phyloP scores from a whole-genome alignment of 768 basidiomycete genomes.

The Lactarius quietus region DNA sequence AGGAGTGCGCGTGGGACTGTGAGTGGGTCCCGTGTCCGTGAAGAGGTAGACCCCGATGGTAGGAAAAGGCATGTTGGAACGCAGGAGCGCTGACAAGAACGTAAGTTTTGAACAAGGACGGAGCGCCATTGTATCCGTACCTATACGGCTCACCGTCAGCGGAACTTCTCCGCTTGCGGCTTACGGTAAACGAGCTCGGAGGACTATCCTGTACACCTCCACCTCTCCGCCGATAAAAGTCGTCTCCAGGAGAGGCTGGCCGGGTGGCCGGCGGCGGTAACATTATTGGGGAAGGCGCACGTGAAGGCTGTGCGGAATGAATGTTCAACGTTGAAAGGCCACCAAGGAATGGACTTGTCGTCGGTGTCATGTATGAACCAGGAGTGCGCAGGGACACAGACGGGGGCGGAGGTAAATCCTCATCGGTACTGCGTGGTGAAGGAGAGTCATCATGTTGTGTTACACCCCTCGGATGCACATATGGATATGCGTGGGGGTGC shows the following conservation, averaged over 20 bases:
- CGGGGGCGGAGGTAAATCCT: slow-evolving; percentile 40
- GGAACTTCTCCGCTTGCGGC: slow-evolving; percentile 32
- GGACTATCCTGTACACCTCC: slow-evolving; percentile 38
- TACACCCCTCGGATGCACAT: neutral
- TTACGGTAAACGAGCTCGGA: slow-evolving; percentile 30
- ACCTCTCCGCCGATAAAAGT: slow-evolving; percentile 30
- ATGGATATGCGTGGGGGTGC: slow-evolving; percentile 30
- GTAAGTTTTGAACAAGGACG: slow-evolving; percentile 28
- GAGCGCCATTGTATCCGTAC: slow-evolving; percentile 8
- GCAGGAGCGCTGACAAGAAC: slow-evolving; percentile 30
- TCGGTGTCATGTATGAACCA: slow-evolving; percentile 50
- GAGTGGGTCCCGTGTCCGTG: slow-evolving; percentile 24
- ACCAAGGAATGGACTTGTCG: slow-evolving; percentile 77
- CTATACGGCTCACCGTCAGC: slow-evolving; percentile 29
- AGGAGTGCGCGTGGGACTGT: slow-evolving; percentile 29
- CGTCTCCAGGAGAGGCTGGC: slow-evolving; percentile 37
- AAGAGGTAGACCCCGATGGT: slow-evolving; percentile 29
- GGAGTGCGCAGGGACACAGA: slow-evolving; percentile 27
- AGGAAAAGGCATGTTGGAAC: slow-evolving; percentile 30
- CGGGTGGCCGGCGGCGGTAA: slow-evolving; percentile 51
- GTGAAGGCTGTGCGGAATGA: slow-evolving; percentile 63
- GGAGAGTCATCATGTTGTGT: slow-evolving; percentile 52
- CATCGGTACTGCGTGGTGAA: slow-evolving; percentile 68
- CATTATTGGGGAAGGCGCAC: slow-evolving; percentile 68
- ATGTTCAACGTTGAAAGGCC: slow-evolving; percentile 73